Evolutionary conservation across 805 yeast genomes (phyloP), one percentile per base, ranked within the genome.

Genomic region (Wickerhamiella domercqiae): DNA sequence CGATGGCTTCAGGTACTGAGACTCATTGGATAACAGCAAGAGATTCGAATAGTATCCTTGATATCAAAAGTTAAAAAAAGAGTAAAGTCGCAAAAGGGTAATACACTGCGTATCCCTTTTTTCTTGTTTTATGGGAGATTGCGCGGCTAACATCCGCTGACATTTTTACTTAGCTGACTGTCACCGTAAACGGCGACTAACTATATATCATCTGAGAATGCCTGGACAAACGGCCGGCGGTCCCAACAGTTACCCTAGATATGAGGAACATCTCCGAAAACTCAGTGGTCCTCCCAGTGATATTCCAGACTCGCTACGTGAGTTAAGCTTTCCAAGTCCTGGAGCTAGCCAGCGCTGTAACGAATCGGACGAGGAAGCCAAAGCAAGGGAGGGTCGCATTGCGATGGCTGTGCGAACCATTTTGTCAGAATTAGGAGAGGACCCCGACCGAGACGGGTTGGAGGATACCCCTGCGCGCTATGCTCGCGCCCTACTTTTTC

Each of bases 401-500:
- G 84, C 95, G 4, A 75, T 55, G 21, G 97, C 97, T 0, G 93
- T 87, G 13, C 70, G 70, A 47, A 60, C 67, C 3, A 57, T 84
- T 41, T 61, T 90, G 45, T 59, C 68, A 3, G 96, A 90, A 55
- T 61, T 90, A 24, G 98, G 98, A 22, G 98, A 90, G 58, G 96
- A 90, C 52, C 74, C 76, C 1, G 65, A 66, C 16, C 68, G 99
- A 47, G 94, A 84, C 54, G 98, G 98, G 1, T 62, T 90, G 9
- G 59, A 79, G 49, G 94, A 84, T 53, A 90, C 99, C 1, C 99
- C 99, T 1, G 87, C 82, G 52, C 64, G 99, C 46, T 90, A 86
- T 57, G 98, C 99, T 0, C 68, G 93, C 43, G 98, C 99, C 4
- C 82, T 90, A 93, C 67, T 90, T 32, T 87, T 67, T 53, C 83